Evolutionary conservation across 164 flowering plant species (phyloP), one percentile per base, ranked within the genome.

Genomic region (Magnolia sinica): DNA sequence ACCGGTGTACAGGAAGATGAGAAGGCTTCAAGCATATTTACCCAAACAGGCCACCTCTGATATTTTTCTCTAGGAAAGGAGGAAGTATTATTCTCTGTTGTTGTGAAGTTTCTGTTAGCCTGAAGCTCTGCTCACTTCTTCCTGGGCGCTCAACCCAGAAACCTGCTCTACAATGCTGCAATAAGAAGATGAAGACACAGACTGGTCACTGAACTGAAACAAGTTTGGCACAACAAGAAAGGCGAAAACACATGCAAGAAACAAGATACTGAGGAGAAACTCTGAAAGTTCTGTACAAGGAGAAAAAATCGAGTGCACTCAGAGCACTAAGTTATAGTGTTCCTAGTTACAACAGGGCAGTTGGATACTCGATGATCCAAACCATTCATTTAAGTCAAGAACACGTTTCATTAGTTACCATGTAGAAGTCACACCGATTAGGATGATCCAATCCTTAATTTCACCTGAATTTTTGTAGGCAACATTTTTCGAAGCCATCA

Each of bases 151-250:
- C 65, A 70, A 72, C 19, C 78, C 82, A 23, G 80, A 77, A 8
- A 52, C 77, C 77, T 77, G 82, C 67, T 82, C 76, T 51, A 77
- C 79, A 59, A 71, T 19, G 58, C 84, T 82, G 80, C 74, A 74
- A 74, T 64, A 24, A 23, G 19, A 71, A n/a, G 8, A 72, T 8
- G 59, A 55, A 49, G 67, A 24, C 0, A 51, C 68, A 24, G 64
- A 23, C n/a, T 55, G 20, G 13, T 23, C 22, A 72, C 18, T 2
- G 3, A 72, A 7, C 13, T 20, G 18, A 16, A 29, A 68, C 71
- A 24, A 29, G 49, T 8, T 64, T 64, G 27, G 4, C 68, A 14
- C 37, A 23, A 27, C 16, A 29, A 24, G 29, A 68, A 18, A 24
- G 37, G 13, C 19, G 16, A 68, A 6, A 68, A 68, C 3, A 13